A percentile compares a stretch with the other conserved stretches of the same genome.
Evolutionary conservation across 768 basidiomycete genomes (phyloP).

Genomic region (Tulasnella sp.): DNA sequence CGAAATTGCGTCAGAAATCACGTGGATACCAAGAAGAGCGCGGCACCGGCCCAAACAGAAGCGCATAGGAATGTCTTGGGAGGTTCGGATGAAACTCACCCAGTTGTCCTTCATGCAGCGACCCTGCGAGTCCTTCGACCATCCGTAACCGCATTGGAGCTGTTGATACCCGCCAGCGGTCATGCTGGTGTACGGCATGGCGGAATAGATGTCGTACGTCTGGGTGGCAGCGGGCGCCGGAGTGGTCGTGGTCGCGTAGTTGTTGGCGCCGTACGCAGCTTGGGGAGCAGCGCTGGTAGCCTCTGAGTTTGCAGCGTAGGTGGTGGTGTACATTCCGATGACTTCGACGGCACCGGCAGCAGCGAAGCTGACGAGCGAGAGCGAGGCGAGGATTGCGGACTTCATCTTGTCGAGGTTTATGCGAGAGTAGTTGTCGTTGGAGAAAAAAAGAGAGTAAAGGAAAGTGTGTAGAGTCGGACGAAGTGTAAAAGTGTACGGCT

Average conservation of each 20-base stretch:
- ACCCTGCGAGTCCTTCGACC: slow-evolving; percentile 54
- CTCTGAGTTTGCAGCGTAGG: not conserved
- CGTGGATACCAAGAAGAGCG: not conserved
- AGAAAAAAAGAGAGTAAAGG: slow-evolving; percentile 24
- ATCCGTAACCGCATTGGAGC: slow-evolving; percentile 69
- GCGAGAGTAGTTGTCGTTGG: slow-evolving; percentile 37
- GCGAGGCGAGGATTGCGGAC: slow-evolving; percentile 58
- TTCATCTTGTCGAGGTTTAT: slow-evolving; percentile 50
- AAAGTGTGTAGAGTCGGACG: slow-evolving; percentile 36
- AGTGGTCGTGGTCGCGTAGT: slow-evolving; percentile 39
- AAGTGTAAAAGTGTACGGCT: slow-evolving; percentile 31
- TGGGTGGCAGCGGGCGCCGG: slow-evolving; percentile 35
- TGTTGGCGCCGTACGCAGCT: slow-evolving; percentile 35
- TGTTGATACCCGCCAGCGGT: slow-evolving; percentile 60
- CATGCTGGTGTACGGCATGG: slow-evolving; percentile 61
- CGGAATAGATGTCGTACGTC: slow-evolving; percentile 44
- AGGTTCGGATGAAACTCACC: slow-evolving; percentile 44
- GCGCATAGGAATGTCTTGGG: not conserved
- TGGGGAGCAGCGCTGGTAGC: slow-evolving; percentile 23
- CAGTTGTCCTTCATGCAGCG: slow-evolving; percentile 55
- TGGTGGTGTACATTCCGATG: not conserved
- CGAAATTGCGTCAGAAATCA: not conserved
- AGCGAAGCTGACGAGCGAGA: slow-evolving; percentile 56
- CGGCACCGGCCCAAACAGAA: not conserved
- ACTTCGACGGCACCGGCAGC: slow-evolving; percentile 50